Evolutionary conservation across 164 flowering plant species (phyloP), one percentile per base, ranked within the genome.

Genomic region (Aristolochia fimbriata): DNA sequence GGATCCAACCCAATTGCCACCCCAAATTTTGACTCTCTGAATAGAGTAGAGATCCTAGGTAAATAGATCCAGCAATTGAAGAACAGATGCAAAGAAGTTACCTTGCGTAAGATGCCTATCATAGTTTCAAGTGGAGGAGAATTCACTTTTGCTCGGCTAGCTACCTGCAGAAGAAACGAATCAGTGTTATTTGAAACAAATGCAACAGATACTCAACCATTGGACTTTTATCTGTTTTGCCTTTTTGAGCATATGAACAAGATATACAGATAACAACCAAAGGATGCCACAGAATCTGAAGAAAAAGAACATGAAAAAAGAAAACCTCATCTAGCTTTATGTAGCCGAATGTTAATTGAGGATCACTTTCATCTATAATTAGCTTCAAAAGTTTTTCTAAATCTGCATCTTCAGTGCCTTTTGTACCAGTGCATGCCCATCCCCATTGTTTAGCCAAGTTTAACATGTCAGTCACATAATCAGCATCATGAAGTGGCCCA

Each of bases 271-370:
- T 52, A 13, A 17, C 30, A 11, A 52, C 15, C 27, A 22, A 52
- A 16, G 43, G 8, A 22, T 2, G 20, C 21, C 14, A 56, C 20
- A 56, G 12, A 14, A 19, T 25, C 41, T 15, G 2, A 51, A 19
- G 50, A 11, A 11, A 27, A 45, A 47, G 41, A 24, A 54, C 23
- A 66, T 17, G 53, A 23, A 19, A 17, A n/a, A n/a, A n/a, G n/a
- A n/a, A n/a, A 55, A 88, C 98, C 98, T 88, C 89, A 62, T 88
- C 95, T 61, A 88, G 24, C 68, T 88, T 84, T 68, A 80, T 83
- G 78, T 78, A 92, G 20, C 98, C 98, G 79, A 74, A 72, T 25
- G 88, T 91, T 69, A 92, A 71, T 50, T 65, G 50, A 43, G 91
- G 91, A 66, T 92, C 81, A 73, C 91, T 81, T 73, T 88, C 96